Evolutionary conservation across 768 basidiomycete genomes (phyloP), one percentile per base, ranked within the genome.

Genomic region (Porphyrellus cyaneotinctus): DNA sequence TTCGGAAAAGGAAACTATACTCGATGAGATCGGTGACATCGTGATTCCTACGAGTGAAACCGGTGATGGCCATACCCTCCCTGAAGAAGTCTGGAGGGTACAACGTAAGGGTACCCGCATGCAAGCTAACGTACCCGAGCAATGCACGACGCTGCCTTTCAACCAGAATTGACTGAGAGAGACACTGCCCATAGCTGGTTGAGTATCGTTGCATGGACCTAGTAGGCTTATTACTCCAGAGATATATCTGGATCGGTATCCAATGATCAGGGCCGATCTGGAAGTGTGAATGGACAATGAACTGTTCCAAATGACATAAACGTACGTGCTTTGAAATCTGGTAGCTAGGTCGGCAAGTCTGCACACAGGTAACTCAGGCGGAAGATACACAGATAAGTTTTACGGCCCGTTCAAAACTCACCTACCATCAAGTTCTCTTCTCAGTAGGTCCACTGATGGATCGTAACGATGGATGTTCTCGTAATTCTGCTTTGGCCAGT

Each of bases 311-410:
- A 47, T 22, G 18, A 14, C 10, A 36, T 14, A 15, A 2, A 62
- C 73, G 41, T 38, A 83, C 75, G 13, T 77, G 72, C 64, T 85
- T 85, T 2, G 81, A 83, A 37, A 85, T 66, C 14, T n/a, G n/a
- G n/a, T n/a, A 85, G 67, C 51, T 84, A 83, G 12, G 83, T 84
- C 9, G 84, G 83, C 17, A 85, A 64, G 58, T 85, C 83, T 0
- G 82, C 81, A 33, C 64, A 70, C 20, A 82, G 62, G 62, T 82
- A 83, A 10, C 78, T 52, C 2, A 82, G 59, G 20, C 75, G 75
- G 58, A 78, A 80, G 3, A 85, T n/a, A n/a, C n/a, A n/a, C n/a
- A n/a, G n/a, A n/a, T n/a, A n/a, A n/a, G n/a, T n/a, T n/a, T n/a
- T n/a, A n/a, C 42, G 17, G 22, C 17, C 6, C 6, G 8, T 1